These are phyloP conservation scores for Tuber calosporum DNA, from an alignment of 495 filamentous ascomycete species.

Conservation along the genomic window DNA sequence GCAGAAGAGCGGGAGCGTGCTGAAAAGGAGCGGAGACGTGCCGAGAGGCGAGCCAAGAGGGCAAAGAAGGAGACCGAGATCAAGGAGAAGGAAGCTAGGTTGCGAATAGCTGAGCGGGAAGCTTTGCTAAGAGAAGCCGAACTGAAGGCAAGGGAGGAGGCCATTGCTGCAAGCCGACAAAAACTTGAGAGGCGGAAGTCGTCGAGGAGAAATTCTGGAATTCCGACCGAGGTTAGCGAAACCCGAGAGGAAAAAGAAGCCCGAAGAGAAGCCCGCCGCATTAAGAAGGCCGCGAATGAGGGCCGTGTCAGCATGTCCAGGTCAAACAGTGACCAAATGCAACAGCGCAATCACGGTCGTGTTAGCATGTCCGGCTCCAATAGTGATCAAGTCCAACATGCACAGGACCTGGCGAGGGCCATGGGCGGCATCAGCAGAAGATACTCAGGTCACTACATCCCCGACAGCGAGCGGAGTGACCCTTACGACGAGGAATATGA, in stretches of 20 bases:
- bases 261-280: constrained; percentile 26
- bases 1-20: constrained; percentile 14
- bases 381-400: constrained; percentile 27
- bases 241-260: constrained; percentile 32
- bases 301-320: not conserved
- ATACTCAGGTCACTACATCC: constrained; percentile 18
- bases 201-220: constrained; percentile 23
- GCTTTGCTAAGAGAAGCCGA: constrained; percentile 19
- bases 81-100: constrained; percentile 19
- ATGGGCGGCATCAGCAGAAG: constrained; percentile 19
- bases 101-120: constrained; percentile 19
- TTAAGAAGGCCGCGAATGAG: constrained; percentile 23
- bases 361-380: constrained; percentile 11
- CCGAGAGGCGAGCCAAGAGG: constrained; percentile 27
- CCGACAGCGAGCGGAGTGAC: constrained; percentile 20
- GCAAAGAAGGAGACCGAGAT: constrained; percentile 27
- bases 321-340: constrained; percentile 24
- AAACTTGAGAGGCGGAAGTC: constrained; percentile 33
- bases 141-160: constrained; percentile 23
- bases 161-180: constrained; percentile 17
- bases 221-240: constrained; percentile 18
- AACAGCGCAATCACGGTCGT: constrained; percentile 9
- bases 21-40: constrained; percentile 25
- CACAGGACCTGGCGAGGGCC: constrained; percentile 21
- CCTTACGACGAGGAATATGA: constrained; percentile 29